phyloP scores from a whole-genome alignment of 1,284 basidiomycete species.

The Irpex sp. region DNA sequence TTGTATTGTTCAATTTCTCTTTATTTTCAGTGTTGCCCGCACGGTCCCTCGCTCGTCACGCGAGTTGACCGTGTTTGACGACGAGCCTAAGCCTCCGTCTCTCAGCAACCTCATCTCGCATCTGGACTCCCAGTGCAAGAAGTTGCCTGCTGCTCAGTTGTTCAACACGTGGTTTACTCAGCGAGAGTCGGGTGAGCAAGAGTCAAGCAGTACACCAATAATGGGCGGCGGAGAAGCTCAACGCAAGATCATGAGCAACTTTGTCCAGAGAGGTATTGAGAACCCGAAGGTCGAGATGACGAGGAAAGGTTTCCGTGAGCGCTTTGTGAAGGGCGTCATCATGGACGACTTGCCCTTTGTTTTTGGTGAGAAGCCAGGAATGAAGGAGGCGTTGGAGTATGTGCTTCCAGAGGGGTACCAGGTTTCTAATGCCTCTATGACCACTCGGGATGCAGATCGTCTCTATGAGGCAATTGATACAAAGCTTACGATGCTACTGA shows the following conservation, averaged over 20 bases:
- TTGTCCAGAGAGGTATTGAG: slow-evolving; percentile 13
- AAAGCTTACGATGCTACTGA: not conserved
- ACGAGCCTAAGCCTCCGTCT: not conserved
- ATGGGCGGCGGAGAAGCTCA: not conserved
- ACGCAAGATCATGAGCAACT: not conserved
- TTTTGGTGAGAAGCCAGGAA: slow-evolving; percentile 13
- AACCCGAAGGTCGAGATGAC: slow-evolving; percentile 8
- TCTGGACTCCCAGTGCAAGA: not conserved
- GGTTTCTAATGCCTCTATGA: not conserved
- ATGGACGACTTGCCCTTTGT: slow-evolving; percentile 15
- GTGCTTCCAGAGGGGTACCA: slow-evolving; percentile 10
- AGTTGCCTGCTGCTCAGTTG: not conserved
- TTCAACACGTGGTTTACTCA: not conserved
- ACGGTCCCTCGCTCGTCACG: not conserved
- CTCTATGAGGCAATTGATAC: not conserved
- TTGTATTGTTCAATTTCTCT: not conserved
- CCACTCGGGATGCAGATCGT: not conserved
- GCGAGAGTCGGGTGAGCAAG: not conserved
- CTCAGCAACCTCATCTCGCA: slow-evolving; percentile 5
- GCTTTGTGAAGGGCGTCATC: slow-evolving; percentile 15
- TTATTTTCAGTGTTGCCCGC: slow-evolving; percentile 6
- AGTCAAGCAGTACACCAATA: not conserved
- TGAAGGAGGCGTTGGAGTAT: slow-evolving; percentile 8
- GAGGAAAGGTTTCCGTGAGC: slow-evolving; percentile 11
- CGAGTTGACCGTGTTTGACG: not conserved